Percentiles rank a stretch among this genome's conserved stretches.
Conservation (phyloP, 768 basidiomycete species). For the Pisolithus marmoratus region DNA sequence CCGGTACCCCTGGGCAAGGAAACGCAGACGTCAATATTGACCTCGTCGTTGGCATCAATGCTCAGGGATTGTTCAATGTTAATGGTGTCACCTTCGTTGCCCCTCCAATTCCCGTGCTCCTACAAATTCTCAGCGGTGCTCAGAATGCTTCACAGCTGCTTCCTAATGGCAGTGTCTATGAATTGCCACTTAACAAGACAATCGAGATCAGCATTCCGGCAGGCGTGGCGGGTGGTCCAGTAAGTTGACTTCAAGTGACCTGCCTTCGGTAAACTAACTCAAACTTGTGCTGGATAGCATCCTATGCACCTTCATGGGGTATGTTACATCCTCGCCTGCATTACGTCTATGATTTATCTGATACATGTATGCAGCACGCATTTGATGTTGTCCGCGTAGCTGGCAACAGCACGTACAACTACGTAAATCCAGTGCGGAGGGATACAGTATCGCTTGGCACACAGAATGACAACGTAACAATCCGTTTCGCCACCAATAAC, state of each 20-base stretch:
- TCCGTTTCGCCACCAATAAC: constrained; percentile 61
- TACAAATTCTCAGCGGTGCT: constrained; percentile 46
- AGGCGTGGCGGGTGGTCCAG: not conserved
- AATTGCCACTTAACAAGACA: constrained; percentile 5
- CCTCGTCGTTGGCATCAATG: constrained; percentile 12
- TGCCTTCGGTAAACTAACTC: not conserved
- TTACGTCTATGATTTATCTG: not conserved
- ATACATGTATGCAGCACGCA: not conserved
- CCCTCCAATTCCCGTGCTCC: constrained; percentile 40
- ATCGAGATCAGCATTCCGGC: constrained; percentile 7
- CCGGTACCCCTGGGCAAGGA: constrained; percentile 28
- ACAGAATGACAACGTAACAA: constrained; percentile 35
- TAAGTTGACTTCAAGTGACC: not conserved
- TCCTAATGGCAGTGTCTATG: constrained; percentile 3
- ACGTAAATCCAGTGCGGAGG: constrained; percentile 19
- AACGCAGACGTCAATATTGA: constrained; percentile 28
- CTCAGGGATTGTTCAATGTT: constrained; percentile 14
- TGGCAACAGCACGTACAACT: constrained; percentile 6
- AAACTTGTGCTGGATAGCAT: constrained; percentile 8
- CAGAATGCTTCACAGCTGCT: constrained; percentile 33
- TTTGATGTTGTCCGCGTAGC: constrained; percentile 10
- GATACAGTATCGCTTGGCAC: constrained; percentile 33
- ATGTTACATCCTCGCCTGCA: constrained; percentile 2
- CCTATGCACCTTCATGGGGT: constrained; percentile 30
- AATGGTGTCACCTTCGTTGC: constrained; percentile 16